Evolutionary conservation across 73 alveolate genomes (phyloP).

Genomic region (Paramecium biaurelia): DNA sequence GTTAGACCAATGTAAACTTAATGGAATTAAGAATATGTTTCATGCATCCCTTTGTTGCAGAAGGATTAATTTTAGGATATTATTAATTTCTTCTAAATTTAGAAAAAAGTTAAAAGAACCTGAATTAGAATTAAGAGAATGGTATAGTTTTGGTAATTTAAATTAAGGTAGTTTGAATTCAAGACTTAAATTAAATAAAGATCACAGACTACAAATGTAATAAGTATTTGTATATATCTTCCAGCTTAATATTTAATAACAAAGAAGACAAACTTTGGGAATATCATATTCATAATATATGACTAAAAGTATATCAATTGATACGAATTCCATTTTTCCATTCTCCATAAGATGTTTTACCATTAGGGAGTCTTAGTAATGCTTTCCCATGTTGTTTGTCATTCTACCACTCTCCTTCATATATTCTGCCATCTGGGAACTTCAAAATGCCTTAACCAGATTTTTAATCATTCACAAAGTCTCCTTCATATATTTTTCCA

Average conservation of each 20-base stretch:
- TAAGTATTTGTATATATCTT: too few relatives aligned
- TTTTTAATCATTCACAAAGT: conserved; percentile 65
- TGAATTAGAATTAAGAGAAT: background rate
- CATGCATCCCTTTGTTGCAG: too few relatives aligned
- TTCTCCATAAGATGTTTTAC: conserved; percentile 41
- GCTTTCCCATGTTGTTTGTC: conserved; percentile 80
- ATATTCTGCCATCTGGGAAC: conserved; percentile 75
- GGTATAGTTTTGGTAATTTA: too few relatives aligned
- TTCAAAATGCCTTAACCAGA: conserved; percentile 74
- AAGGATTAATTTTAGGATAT: background rate
- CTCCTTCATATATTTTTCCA: conserved; percentile 78
- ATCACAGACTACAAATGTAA: too few relatives aligned
- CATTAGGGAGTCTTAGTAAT: conserved; percentile 46
- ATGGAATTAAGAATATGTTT: too few relatives aligned
- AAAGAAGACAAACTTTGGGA: background rate
- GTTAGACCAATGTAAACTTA: too few relatives aligned
- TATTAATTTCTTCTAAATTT: background rate
- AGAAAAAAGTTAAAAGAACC: background rate
- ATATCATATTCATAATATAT: background rate
- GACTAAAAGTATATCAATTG: conserved; percentile 3
- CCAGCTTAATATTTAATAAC: too few relatives aligned
- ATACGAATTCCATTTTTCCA: conserved; percentile 65
- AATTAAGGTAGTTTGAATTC: too few relatives aligned
- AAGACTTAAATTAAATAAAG: too few relatives aligned
- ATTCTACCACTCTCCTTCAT: conserved; percentile 74